phyloP scores from a whole-genome alignment of 257 asterid species.

The Solanum peruvianum region DNA sequence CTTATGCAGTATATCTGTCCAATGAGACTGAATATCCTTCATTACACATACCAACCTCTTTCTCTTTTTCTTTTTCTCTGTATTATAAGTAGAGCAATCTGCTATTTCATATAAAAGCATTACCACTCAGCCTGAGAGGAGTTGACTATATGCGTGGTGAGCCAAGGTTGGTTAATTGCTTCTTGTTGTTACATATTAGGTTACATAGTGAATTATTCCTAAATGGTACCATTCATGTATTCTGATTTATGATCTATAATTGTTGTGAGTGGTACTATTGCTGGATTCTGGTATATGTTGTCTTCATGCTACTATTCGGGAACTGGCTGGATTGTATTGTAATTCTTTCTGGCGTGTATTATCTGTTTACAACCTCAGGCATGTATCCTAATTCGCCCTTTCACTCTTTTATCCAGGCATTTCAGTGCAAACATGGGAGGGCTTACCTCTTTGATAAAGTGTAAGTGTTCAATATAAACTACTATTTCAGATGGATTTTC shows the following conservation, averaged over 20 bases:
- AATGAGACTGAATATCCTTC: not conserved
- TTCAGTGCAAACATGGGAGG: conserved; percentile 62
- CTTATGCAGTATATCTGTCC: not conserved
- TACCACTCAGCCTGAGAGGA: not conserved
- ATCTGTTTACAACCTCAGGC: not conserved
- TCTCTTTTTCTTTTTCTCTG: not conserved
- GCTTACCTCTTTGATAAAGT: conserved; percentile 71
- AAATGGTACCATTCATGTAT: not conserved
- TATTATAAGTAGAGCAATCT: not conserved
- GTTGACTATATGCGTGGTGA: not conserved
- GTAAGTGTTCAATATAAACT: conserved; percentile 32
- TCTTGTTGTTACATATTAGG: not conserved
- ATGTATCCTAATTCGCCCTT: conserved; percentile 18
- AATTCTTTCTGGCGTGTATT: not conserved
- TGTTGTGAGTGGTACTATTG: not conserved
- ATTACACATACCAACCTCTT: not conserved
- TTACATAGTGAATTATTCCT: not conserved
- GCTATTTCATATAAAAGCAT: not conserved
- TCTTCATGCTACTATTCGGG: not conserved
- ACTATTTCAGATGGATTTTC: not conserved
- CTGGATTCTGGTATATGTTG: not conserved
- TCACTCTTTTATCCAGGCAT: conserved; percentile 38
- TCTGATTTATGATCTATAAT: not conserved
- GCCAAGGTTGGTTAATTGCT: not conserved
- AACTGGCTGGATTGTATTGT: not conserved